These are phyloP conservation scores for Penicillium glabrum DNA, from an alignment of 2,329 filamentous ascomycete genomes.

Conservation along the genomic window DNA sequence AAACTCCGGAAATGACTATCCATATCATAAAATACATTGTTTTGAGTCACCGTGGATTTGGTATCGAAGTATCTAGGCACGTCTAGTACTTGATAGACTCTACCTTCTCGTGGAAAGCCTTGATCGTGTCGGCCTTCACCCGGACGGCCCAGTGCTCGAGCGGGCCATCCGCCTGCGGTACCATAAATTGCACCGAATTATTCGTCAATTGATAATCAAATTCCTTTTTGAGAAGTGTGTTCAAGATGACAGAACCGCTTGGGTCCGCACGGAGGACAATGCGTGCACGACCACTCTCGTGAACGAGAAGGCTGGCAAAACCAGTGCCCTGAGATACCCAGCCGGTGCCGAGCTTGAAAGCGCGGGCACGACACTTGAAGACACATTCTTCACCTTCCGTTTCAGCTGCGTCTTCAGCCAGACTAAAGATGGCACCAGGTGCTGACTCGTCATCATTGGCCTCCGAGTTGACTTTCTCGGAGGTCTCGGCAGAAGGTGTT, in stretches of 20 bases:
- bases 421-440: conserved; percentile 59
- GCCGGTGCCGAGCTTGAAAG: conserved; percentile 58
- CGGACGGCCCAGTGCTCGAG: conserved; percentile 71
- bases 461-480: conserved; percentile 24
- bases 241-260: conserved; percentile 70
- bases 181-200: conserved; percentile 45
- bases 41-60: not conserved
- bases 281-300: conserved; percentile 68
- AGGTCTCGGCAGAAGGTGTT: conserved; percentile 10
- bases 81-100: conserved; percentile 20
- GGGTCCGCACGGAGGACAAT: conserved; percentile 74
- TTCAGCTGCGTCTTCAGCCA: conserved; percentile 65
- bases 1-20: conserved; percentile 12
- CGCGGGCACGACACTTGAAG: conserved; percentile 70
- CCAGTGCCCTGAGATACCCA: conserved; percentile 74
- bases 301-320: conserved; percentile 68
- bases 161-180: conserved; percentile 57
- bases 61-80: not conserved
- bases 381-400: conserved; percentile 72
- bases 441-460: conserved; percentile 36
- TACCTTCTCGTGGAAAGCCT: conserved; percentile 12
- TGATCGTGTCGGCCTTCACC: conserved; percentile 52
- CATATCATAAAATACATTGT: too few species aligned
- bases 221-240: conserved; percentile 63
- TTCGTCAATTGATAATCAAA: conserved; percentile 60